Percentiles rank a stretch among this genome's conserved stretches.
Conservation (phyloP, 2,329 filamentous ascomycete genomes). For the Teratosphaeria pseudoeucalypti region DNA sequence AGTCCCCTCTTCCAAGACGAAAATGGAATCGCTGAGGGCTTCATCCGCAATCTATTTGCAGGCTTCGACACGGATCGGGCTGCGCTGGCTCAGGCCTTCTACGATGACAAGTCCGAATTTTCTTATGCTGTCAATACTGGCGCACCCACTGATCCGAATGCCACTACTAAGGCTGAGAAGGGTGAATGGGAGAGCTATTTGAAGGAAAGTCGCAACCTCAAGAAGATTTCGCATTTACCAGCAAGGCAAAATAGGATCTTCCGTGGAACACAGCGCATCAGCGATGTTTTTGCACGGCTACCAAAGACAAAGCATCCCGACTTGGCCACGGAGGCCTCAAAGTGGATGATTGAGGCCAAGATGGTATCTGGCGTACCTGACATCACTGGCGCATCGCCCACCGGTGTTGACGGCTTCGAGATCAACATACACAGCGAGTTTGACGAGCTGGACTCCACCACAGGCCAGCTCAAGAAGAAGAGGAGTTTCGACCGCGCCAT, state of each 20-base stretch:
- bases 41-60: conserved; percentile 63
- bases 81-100: conserved; percentile 54
- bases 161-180: conserved; percentile 26
- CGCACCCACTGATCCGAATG: conserved; percentile 38
- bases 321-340: conserved; percentile 53
- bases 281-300: conserved; percentile 57
- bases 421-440: conserved; percentile 77
- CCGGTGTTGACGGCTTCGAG: conserved; percentile 66
- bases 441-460: conserved; percentile 55
- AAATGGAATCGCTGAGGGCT: conserved; percentile 61
- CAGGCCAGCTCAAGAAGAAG: conserved; percentile 43
- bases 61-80: conserved; percentile 63
- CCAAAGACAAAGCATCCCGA: conserved; percentile 67
- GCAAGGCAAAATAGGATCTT: conserved; percentile 57
- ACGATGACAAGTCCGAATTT: conserved; percentile 66
- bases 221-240: conserved; percentile 52
- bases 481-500: conserved; percentile 78
- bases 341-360: conserved; percentile 78
- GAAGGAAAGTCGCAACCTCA: conserved; percentile 67
- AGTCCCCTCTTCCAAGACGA: conserved; percentile 65
- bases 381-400: conserved; percentile 49
- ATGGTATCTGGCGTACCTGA: conserved; percentile 62
- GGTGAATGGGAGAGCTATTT: conserved; percentile 66
- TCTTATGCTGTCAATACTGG: conserved; percentile 62
- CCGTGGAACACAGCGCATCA: conserved; percentile 54